phyloP scores from a whole-genome alignment of 768 basidiomycete species.

The Podaxis sp. region DNA sequence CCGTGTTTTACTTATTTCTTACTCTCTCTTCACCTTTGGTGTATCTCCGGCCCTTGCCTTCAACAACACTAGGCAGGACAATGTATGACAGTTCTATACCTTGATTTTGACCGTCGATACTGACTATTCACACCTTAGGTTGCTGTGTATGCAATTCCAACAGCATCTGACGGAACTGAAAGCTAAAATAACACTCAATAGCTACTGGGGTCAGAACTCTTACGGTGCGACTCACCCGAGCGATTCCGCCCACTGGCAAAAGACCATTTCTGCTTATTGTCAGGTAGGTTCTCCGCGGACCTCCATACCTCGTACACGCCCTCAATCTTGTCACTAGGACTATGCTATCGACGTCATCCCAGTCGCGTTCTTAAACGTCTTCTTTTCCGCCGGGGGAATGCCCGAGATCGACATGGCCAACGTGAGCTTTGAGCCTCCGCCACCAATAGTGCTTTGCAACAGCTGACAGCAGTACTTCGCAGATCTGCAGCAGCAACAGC shows the following conservation, averaged over 20 bases:
- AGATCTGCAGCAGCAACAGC: constrained; percentile 47
- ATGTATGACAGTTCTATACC: neutral
- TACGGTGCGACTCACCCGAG: constrained; percentile 46
- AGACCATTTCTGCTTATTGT: constrained; percentile 47
- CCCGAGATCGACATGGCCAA: constrained; percentile 62
- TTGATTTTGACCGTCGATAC: neutral
- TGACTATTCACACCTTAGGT: neutral
- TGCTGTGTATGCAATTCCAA: neutral
- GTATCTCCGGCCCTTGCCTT: neutral
- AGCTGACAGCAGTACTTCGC: neutral
- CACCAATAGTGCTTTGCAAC: neutral
- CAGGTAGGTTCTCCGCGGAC: constrained; percentile 28
- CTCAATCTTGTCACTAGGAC: constrained; percentile 32
- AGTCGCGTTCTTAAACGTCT: constrained; percentile 56
- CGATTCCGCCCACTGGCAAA: constrained; percentile 42
- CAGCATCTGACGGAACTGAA: neutral
- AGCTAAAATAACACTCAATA: constrained; percentile 12
- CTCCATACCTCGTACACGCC: neutral
- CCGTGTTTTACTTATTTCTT: neutral
- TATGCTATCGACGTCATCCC: constrained; percentile 54
- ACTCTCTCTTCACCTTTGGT: neutral
- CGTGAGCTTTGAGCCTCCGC: constrained; percentile 22
- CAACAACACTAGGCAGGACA: neutral
- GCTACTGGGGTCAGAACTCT: constrained; percentile 60
- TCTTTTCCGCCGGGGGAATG: constrained; percentile 53